Conservation (phyloP, 169 alveolate genomes). For the Plasmodium blacklocki region DNA sequence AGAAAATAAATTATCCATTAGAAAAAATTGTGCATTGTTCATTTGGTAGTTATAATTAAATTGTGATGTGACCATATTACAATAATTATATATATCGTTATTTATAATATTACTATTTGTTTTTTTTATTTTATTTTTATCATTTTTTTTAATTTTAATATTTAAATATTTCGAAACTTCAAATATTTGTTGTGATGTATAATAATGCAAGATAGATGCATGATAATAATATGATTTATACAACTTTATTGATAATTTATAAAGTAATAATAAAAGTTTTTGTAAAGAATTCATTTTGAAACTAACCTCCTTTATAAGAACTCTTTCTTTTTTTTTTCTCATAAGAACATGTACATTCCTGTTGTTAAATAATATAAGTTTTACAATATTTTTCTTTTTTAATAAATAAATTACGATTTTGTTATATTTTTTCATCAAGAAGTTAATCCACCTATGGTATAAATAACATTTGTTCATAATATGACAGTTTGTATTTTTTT, state of each 20-base stretch:
- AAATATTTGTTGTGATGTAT: conserved; percentile 54
- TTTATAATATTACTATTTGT: too few relatives aligned
- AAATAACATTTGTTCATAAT: conserved; percentile 58
- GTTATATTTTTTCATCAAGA: conserved; percentile 38
- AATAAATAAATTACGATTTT: conserved; percentile 16
- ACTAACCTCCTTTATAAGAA: conserved; percentile 13
- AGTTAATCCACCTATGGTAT: conserved; percentile 58
- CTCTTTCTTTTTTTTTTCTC: conserved; percentile 36
- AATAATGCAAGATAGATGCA: conserved; percentile 54
- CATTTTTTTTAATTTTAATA: conserved; percentile 38
- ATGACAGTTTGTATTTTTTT: conserved; percentile 17
- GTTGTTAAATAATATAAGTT: conserved; percentile 51
- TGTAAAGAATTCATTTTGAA: conserved; percentile 34
- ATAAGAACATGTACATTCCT: conserved; percentile 47
- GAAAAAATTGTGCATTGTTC: too few relatives aligned
- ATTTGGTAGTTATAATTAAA: too few relatives aligned
- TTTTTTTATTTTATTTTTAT: not conserved
- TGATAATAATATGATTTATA: conserved; percentile 62
- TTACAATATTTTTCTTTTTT: conserved; percentile 44
- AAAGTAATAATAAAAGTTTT: conserved; percentile 19
- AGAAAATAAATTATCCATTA: too few relatives aligned
- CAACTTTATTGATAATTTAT: conserved; percentile 33
- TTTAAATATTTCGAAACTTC: conserved; percentile 63
- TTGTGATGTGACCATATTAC: too few relatives aligned
- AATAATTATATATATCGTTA: too few relatives aligned